Percentiles rank a stretch among this genome's conserved stretches.
These are phyloP conservation scores for Irpex lacteus DNA, from an alignment of 1,284 basidiomycete genomes.

Conservation along the genomic window DNA sequence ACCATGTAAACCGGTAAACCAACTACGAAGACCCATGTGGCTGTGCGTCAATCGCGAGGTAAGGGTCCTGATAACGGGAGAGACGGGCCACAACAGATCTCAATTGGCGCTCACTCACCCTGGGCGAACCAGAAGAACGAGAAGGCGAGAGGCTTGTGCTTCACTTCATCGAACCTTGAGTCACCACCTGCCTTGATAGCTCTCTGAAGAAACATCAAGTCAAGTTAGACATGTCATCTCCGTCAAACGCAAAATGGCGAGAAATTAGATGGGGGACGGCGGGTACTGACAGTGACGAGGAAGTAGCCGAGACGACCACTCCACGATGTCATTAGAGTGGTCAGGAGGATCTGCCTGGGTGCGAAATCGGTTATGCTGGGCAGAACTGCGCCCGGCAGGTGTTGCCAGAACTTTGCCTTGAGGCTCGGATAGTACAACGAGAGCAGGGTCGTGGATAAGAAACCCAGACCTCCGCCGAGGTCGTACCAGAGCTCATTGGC, in stretches of 20 bases:
- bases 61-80: neutral
- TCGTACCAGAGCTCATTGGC: slow-evolving; percentile 59
- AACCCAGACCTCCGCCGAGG: slow-evolving; percentile 63
- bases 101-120: slow-evolving; percentile 32
- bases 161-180: slow-evolving; percentile 70
- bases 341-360: slow-evolving; percentile 59
- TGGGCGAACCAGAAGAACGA: slow-evolving; percentile 70
- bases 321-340: slow-evolving; percentile 57
- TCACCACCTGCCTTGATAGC: slow-evolving; percentile 52
- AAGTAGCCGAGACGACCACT: slow-evolving; percentile 61
- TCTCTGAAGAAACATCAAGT: slow-evolving; percentile 28
- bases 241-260: too few relatives aligned
- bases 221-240: neutral
- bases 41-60: slow-evolving; percentile 30
- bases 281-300: slow-evolving; percentile 48
- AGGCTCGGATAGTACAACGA: slow-evolving; percentile 63
- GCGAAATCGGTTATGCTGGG: slow-evolving; percentile 51
- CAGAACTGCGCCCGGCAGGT: slow-evolving; percentile 31
- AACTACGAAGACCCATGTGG: slow-evolving; percentile 68
- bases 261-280: neutral
- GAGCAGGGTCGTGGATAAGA: slow-evolving; percentile 58
- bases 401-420: slow-evolving; percentile 44
- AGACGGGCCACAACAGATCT: neutral
- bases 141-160: slow-evolving; percentile 59
- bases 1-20: slow-evolving; percentile 68